phyloP scores from a whole-genome alignment of 345 rosid genomes.

The Citrus sp. region DNA sequence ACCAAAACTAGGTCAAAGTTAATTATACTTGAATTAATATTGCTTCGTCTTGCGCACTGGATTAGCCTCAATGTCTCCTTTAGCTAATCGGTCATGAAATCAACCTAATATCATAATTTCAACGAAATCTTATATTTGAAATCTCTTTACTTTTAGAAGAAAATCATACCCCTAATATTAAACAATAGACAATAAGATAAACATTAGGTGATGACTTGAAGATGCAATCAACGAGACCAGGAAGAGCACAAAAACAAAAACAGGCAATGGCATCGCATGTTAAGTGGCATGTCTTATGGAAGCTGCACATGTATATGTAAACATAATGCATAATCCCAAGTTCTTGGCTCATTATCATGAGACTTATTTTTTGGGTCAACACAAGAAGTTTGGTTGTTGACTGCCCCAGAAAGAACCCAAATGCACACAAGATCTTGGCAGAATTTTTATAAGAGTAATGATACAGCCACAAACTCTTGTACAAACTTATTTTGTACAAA shows the following conservation, averaged over 20 bases:
- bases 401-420: slow-evolving; percentile 2
- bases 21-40: no score
- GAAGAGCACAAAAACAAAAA: not conserved
- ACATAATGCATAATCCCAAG: not conserved
- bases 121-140: not conserved
- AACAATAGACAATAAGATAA: not conserved
- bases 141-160: no score
- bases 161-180: no score
- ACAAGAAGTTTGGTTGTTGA: not conserved
- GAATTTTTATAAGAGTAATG: no score
- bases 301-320: not conserved
- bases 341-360: not conserved
- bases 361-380: not conserved
- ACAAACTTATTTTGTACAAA: no score
- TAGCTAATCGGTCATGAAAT: no score
- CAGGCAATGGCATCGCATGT: slow-evolving; percentile 2
- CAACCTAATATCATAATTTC: not conserved
- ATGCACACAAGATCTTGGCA: not conserved
- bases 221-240: not conserved
- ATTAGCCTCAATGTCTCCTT: no score
- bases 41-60: no score
- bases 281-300: slow-evolving; percentile 22
- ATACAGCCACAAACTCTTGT: no score
- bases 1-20: no score
- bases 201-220: not conserved